Evolutionary conservation across 305 asterid species (phyloP).

Genomic region (Withania somnifera): DNA sequence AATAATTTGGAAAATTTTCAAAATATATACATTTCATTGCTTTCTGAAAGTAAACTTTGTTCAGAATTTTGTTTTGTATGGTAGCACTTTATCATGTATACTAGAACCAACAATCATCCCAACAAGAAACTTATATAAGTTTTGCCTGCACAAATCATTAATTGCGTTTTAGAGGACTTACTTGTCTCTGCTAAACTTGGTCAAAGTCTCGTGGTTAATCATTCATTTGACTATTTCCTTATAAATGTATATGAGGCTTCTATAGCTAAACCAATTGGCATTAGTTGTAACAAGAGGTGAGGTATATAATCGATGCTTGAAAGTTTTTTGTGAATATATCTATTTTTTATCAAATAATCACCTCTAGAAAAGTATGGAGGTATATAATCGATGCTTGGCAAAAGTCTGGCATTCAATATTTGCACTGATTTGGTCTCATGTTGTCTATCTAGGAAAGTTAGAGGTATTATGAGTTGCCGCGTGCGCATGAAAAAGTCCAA

Average conservation of each 20-base stretch:
- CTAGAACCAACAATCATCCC: background rate
- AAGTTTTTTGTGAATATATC: no score
- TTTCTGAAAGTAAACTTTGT: background rate
- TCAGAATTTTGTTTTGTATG: background rate
- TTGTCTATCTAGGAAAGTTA: background rate
- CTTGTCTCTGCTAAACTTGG: no score
- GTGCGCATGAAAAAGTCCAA: background rate
- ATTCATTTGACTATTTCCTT: background rate
- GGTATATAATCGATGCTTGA: no score
- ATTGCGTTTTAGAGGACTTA: background rate
- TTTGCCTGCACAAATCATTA: background rate
- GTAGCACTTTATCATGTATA: background rate
- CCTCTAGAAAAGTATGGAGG: background rate
- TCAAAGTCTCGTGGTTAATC: background rate
- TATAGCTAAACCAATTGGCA: background rate
- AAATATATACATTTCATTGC: background rate
- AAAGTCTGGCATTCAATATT: background rate
- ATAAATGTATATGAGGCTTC: background rate
- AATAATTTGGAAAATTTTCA: background rate
- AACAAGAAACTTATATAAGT: background rate
- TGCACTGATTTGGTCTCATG: background rate
- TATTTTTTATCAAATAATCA: background rate
- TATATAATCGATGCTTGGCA: background rate
- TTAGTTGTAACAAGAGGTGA: background rate
- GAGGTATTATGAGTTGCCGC: background rate